A percentile compares a stretch with the other conserved stretches of the same genome.
Conservation (phyloP, 495 filamentous ascomycete species). For the Cercophora newfieldiana region DNA sequence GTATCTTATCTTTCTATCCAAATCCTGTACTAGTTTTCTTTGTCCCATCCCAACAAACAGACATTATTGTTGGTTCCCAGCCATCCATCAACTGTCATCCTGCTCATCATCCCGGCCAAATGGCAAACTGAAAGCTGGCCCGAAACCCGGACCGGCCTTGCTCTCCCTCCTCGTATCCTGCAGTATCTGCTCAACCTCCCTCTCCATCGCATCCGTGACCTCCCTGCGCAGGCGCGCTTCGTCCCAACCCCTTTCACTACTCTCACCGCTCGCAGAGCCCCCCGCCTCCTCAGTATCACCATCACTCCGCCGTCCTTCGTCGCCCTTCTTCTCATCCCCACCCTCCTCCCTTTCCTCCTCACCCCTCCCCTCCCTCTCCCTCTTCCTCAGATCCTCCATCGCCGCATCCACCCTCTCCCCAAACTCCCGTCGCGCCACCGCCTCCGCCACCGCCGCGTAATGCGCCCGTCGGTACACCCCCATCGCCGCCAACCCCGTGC, state of each 20-base stretch:
- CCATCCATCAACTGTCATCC: too few species aligned
- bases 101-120: not conserved
- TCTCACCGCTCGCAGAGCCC: not conserved
- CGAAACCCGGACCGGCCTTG: not conserved
- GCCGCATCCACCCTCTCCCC: conserved; percentile 20
- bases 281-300: not conserved
- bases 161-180: not conserved
- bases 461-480: conserved; percentile 46
- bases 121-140: not conserved
- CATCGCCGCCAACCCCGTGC: conserved; percentile 21
- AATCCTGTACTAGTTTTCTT: too few species aligned
- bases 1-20: too few species aligned
- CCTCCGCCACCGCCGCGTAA: conserved; percentile 38
- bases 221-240: not conserved
- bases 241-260: not conserved
- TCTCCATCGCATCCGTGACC: not conserved
- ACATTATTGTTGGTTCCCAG: too few species aligned
- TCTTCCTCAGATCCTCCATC: not conserved
- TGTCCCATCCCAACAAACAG: too few species aligned
- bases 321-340: not conserved
- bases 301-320: not conserved
- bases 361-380: not conserved
- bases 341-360: not conserved
- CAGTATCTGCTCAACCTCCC: not conserved
- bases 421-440: conserved; percentile 30